Evolutionary conservation across 768 basidiomycete genomes (phyloP), one percentile per base, ranked within the genome.

Genomic region (Boletus rubroflammeus): DNA sequence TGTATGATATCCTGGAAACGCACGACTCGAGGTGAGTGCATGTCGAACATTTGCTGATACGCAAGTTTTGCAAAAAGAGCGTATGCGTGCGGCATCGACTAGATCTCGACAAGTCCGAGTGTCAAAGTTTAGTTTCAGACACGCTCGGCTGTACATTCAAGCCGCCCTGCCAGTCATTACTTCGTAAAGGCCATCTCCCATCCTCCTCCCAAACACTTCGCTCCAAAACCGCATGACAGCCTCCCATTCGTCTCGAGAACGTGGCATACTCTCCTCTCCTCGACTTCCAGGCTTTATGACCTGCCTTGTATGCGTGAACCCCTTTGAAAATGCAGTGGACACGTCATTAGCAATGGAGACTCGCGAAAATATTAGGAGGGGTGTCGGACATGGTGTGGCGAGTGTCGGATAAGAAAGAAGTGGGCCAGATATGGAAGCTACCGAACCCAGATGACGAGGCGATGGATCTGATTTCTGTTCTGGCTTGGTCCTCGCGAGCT

Each of bases 211-310:
- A 17, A 94, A 72, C 38, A 71, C 70, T 64, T 84, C 81, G 60
- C 90, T 88, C 92, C 92, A 95, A 69, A 93, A 93, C 54, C 78
- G 73, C 89, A 96, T 93, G 43, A 94, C 79, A 1, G 84, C 83
- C 62, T 83, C 80, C 91, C 90, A 94, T 62, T 93, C 90, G 11
- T 83, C 81, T 60, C 73, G 80, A 28, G 84, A 85, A 4, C 78
- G 72, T 9, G 88, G 90, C 92, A 96, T 96, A 15, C 84, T 88
- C 60, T 75, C 73, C 5, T 67, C 65, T 28, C 51, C 57, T 35
- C 47, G 56, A 46, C 15, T 17, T 1, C 73, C 75, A 5, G 53
- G 63, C 51, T 80, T 74, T 52, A 74, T 75, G 8, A 81, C 75
- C 58, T 89, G 85, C 32, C 62, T 67, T 2, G 84, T 73, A 23